Evolutionary conservation across 2,329 filamentous ascomycete genomes (phyloP).

Genomic region (Tolypocladium album): DNA sequence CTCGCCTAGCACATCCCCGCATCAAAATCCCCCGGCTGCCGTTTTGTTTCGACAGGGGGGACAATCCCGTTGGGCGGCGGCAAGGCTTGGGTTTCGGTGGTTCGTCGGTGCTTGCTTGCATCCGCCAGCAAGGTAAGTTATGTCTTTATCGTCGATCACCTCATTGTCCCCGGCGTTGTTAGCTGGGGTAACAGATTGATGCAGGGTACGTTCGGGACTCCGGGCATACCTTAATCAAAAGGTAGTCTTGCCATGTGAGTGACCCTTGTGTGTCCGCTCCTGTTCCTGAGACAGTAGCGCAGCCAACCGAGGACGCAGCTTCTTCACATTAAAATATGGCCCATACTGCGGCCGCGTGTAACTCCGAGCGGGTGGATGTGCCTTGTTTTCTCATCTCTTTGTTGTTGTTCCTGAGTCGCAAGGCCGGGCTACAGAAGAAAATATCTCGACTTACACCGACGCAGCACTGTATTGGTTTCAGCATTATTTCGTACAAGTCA

Average conservation of each 20-base stretch:
- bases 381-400: neutral
- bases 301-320: neutral
- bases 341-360: neutral
- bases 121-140: neutral
- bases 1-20: neutral
- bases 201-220: neutral
- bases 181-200: neutral
- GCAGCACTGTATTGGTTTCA: neutral
- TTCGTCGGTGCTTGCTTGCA: neutral
- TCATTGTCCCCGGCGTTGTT: neutral
- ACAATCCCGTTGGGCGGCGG: neutral
- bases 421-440: neutral
- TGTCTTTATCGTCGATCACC: neutral
- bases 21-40: neutral
- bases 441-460: neutral
- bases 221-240: too few relatives aligned
- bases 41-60: neutral
- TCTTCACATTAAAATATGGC: neutral
- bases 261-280: neutral
- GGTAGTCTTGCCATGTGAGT: neutral
- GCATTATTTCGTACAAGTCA: neutral
- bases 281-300: neutral
- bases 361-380: neutral
- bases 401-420: neutral
- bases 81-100: neutral